Base-by-base conservation (phyloP, 2,329 filamentous ascomycete genomes). In the Hypomyces rosellus region DNA sequence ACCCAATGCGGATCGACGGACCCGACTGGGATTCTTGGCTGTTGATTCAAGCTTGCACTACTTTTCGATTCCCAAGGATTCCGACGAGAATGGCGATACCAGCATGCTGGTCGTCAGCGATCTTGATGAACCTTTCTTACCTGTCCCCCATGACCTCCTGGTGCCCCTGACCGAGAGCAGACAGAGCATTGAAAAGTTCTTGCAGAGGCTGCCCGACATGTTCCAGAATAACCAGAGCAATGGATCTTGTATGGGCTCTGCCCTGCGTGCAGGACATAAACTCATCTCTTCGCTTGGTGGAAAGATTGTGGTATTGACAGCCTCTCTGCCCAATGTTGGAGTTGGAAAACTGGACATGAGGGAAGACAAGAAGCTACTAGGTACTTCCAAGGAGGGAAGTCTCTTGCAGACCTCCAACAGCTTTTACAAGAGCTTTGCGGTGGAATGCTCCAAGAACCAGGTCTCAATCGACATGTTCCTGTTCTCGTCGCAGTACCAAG, bases 381-480 rank as follows among this genome's bases (percentile, higher is more conserved):
- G 93, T 34, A 99, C 93, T 1, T 90, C 86, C 58, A 96, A 96
- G 69, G 93, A 99, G 67, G 89, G 82, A 57, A 76, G 80, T 54
- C 78, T 99, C 33, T 74, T 99, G 47, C 92, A 97, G 67, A 96
- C 93, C 0, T 88, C 83, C 38, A 96, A 90, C 73, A 90, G 88
- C 64, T 99, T 97, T 71, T 99, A 97, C 79, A 99, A 99, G 77
- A 95, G 89, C 62, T 99, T 99, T 63, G 93, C 93, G 0, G 93
- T 99, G 3, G 93, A 99, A 67, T 99, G 93, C 70, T 96, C 91
- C 36, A 99, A 99, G 75, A 95, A 95, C 59, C 93, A 99, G 69
- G 93, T 99, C 25, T 97, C 91, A 0, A 90, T 99, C 59, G 91
- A 96, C 67, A 96, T 96, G 91, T 96, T 96, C 75, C 76, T 96